phyloP scores from a whole-genome alignment of 345 rosid genomes.

The Populus nigra region DNA sequence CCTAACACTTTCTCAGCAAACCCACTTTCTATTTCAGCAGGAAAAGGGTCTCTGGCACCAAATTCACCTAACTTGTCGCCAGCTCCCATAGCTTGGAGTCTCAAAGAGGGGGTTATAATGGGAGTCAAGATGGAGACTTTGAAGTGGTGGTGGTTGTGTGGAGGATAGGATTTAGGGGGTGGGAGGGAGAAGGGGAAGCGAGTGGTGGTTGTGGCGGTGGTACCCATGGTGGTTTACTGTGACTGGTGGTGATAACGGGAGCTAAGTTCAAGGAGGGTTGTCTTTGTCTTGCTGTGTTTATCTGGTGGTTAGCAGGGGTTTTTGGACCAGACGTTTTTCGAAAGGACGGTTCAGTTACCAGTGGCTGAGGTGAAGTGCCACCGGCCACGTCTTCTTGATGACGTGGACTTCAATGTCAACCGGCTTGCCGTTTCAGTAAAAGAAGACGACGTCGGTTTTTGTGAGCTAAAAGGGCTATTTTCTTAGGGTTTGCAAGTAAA shows the following conservation, averaged over 20 bases:
- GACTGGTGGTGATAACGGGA: background rate
- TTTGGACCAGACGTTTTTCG: background rate
- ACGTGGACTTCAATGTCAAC: background rate
- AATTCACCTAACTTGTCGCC: constrained; percentile 54
- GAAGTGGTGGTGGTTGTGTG: constrained; percentile 4
- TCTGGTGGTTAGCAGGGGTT: constrained; percentile 13
- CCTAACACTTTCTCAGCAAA: constrained; percentile 88
- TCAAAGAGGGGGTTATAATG: constrained; percentile 5
- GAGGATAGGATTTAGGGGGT: constrained; percentile 21
- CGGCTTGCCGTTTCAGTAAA: background rate
- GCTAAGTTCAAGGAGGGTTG: constrained; percentile 7
- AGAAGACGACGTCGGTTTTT: background rate
- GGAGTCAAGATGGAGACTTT: constrained; percentile 12
- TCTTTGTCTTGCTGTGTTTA: constrained; percentile 10
- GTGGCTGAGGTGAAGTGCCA: background rate
- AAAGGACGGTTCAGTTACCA: background rate
- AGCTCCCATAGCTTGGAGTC: constrained; percentile 26
- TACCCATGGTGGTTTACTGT: background rate
- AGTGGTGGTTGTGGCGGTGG: constrained; percentile 22
- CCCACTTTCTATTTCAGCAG: constrained; percentile 71
- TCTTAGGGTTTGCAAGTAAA: too few species aligned
- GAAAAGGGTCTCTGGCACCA: constrained; percentile 72
- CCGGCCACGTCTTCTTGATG: background rate
- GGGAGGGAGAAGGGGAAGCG: constrained; percentile 29
- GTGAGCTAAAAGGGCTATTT: too few species aligned